Conservation (phyloP, 192 early-diverging fungal genomes). For the Rhizophagus clarus region DNA sequence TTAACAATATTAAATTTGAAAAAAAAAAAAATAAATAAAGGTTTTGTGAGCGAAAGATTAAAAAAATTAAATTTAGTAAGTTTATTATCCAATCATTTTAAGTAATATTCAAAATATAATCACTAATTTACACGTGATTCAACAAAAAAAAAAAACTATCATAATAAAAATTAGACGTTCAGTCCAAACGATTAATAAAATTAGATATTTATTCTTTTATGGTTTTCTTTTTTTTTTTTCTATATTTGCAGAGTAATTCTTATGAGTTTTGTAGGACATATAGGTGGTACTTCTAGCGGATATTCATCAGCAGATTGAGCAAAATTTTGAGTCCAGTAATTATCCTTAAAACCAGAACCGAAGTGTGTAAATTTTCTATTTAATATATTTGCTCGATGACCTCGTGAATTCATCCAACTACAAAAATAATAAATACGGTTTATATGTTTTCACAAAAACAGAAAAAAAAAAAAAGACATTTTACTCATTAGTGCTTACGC, state of each 20-base stretch:
- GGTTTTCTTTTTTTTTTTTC: too few species aligned
- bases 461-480: too few species aligned
- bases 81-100: neutral
- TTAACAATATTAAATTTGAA: neutral
- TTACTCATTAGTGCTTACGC: slow-evolving; percentile 8
- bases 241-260: neutral
- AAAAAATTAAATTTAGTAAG: neutral
- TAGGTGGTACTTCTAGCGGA: neutral
- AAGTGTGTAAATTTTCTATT: slow-evolving; percentile 43
- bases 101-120: too few species aligned
- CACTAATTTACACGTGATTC: too few species aligned
- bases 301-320: neutral
- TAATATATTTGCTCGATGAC: slow-evolving; percentile 54
- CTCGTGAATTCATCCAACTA: slow-evolving; percentile 51
- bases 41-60: neutral
- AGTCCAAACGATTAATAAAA: too few species aligned
- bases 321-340: slow-evolving; percentile 28
- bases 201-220: too few species aligned
- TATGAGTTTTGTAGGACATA: neutral
- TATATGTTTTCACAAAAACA: neutral
- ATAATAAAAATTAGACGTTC: too few species aligned
- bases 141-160: too few species aligned
- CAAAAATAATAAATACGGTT: neutral
- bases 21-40: neutral
- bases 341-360: slow-evolving; percentile 40